Evolutionary conservation across 352 stramenopile genomes (phyloP), one percentile per base, ranked within the genome.

Genomic region (Discostella stelligera): DNA sequence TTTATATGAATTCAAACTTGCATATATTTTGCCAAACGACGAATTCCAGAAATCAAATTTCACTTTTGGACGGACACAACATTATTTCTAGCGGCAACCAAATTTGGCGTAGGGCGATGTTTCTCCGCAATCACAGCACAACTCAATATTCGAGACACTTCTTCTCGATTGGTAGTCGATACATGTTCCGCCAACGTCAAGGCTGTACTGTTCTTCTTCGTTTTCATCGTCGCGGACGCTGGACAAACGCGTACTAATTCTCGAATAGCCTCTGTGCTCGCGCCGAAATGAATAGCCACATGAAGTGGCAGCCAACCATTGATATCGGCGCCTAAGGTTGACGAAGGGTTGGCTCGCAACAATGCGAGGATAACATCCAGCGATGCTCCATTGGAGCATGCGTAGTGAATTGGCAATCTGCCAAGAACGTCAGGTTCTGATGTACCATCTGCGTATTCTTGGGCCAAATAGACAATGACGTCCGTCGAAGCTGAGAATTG

Each of bases 271-370:
- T 52, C 50, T 13, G 72, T 80, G 3, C 56, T 32, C 8, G 72
- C 72, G 16, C 65, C 72, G 52, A 80, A 80, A 52, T 80, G 59
- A 41, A 76, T 21, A 14, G 79, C 79, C 14, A 86, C 71, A 69
- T 86, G 79, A 44, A 86, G 49, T 25, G 79, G 79, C 0, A 84
- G 30, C 66, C 78, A 84, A 5, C 79, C 79, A 68, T 76, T 66
- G 9, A 73, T 60, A 75, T 86, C 75, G 11, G 59, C 60, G 37
- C 67, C 69, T 3, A 64, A 8, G 0, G 62, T 58, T 9, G 67
- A 54, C 8, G 54, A 21, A 37, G 50, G 13, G 55, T 81, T 73
- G 0, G 53, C 56, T 48, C 25, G 37, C 16, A 86, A 25, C 27
- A 86, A 52, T 56, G 50, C 9, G 21, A 37, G n/a, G n/a, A 80